Conservation (phyloP, 352 stramenopile species). For the Phytopythium delawarense region DNA sequence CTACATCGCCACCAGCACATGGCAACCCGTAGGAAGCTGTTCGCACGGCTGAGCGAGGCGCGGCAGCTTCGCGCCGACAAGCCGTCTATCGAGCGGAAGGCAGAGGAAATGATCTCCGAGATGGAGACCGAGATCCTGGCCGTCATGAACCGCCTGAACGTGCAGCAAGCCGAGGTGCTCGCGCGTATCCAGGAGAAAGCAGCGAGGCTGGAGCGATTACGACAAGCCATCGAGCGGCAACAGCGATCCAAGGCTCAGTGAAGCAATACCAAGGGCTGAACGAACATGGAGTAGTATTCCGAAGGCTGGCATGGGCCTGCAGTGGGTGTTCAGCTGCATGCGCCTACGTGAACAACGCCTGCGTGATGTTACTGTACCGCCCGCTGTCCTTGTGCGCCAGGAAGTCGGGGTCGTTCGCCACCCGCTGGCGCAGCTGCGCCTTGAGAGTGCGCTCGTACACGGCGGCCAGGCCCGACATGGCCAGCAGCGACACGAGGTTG, state of each 20-base stretch:
- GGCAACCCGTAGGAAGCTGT: constrained; percentile 20
- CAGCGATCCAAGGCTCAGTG: neutral
- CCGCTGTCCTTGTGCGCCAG: constrained; percentile 29
- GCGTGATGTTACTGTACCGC: constrained; percentile 55
- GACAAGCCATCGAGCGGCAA: constrained; percentile 4
- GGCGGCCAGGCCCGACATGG: constrained; percentile 35
- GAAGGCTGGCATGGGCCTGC: neutral
- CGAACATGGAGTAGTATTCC: neutral
- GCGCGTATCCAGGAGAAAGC: constrained; percentile 42
- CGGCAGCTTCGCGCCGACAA: constrained; percentile 26
- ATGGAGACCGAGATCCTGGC: constrained; percentile 31
- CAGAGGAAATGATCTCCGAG: constrained; percentile 47
- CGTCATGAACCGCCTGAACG: constrained; percentile 32
- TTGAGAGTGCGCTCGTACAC: constrained; percentile 67
- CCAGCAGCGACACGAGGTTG: constrained; percentile 46
- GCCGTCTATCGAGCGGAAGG: constrained; percentile 25
- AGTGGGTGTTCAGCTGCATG: neutral
- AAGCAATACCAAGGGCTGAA: neutral
- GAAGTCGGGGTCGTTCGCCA: constrained; percentile 54
- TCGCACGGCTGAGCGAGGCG: constrained; percentile 19
- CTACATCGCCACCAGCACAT: neutral
- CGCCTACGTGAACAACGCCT: constrained; percentile 35
- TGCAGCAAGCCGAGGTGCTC: constrained; percentile 29
- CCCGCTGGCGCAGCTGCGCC: constrained; percentile 42
- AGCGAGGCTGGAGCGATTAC: constrained; percentile 9